Base-by-base conservation (phyloP, 148 eudicot genomes). In the Persicaria maculosa region DNA sequence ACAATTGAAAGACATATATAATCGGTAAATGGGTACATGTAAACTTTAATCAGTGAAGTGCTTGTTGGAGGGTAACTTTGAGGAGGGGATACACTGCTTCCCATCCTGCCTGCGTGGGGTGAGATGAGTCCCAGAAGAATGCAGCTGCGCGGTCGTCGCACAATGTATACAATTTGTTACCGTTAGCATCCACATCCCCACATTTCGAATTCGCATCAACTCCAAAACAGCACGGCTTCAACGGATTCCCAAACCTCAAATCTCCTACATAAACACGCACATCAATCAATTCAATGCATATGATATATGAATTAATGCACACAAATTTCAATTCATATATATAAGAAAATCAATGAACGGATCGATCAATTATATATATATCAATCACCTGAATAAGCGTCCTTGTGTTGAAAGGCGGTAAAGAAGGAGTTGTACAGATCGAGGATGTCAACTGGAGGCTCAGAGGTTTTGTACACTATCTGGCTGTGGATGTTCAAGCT, bases 101-200 rank as follows among this genome's bases (percentile, higher is more conserved):
- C 98, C 98, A 93, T n/a, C 98, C 98, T 0, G 90, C 88, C 68
- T 93, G 87, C 9, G 98, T 85, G 1, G 94, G 98, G 77, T 93
- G 98, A 9, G 74, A 83, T 7, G 65, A 44, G 80, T 93, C 98
- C 98, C 98, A 93, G 68, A 93, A 91, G 82, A 93, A 93, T n/a
- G 81, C 76, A 10, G 81, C 61, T 14, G 80, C 73, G 1, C 89
- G 90, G 47, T 88, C 72, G 15, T 77, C 69, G 65, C 98, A 93
- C 4, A 93, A 79, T 0, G 83, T 86, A 64, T 93, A 93, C 90
- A 88, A 70, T 78, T 85, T 83, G 11, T 44, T 78, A 4, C 98
- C 98, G 10, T 88, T 80, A 0, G 74, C 76, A 53, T 89, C 88
- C 2, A 88, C 74, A 67, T 76, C 77, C 4, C 94, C 94, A 44